phyloP scores from a whole-genome alignment of 106 monocot species.

The Allium cepa region DNA sequence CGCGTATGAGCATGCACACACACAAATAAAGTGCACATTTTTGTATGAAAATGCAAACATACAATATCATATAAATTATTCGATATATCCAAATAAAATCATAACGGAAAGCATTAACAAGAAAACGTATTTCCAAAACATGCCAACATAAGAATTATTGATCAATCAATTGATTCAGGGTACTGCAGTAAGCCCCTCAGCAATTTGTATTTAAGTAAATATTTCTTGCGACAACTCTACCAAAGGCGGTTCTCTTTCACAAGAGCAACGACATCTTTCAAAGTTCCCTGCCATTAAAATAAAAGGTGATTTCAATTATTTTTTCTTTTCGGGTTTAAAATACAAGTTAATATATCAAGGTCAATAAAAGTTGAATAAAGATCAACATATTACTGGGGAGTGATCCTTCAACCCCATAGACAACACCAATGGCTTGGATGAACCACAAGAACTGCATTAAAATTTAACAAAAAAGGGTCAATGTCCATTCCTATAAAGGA shows the following conservation, averaged over 20 bases:
- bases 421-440: constrained; percentile 32
- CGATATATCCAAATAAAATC: no score
- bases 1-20: no score
- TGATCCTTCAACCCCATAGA: constrained; percentile 55
- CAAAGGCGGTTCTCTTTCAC: constrained; percentile 34
- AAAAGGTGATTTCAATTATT: background rate
- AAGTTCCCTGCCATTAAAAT: constrained; percentile 23
- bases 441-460: constrained; percentile 35
- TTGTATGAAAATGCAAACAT: no score
- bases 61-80: no score
- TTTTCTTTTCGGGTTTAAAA: background rate
- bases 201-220: no score
- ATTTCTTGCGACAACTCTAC: constrained; percentile 7
- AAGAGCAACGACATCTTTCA: constrained; percentile 36
- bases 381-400: constrained; percentile 21
- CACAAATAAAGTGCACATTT: no score
- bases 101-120: no score
- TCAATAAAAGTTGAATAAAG: background rate
- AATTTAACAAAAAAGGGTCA: constrained; percentile 1
- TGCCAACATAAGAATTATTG: no score
- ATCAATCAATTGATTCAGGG: no score
- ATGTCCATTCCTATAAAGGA: background rate
- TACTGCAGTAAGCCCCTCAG: no score
- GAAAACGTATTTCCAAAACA: no score
- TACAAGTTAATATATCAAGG: no score